Base-by-base conservation (phyloP, 306 rosid genomes). In the Lablab purpureus region DNA sequence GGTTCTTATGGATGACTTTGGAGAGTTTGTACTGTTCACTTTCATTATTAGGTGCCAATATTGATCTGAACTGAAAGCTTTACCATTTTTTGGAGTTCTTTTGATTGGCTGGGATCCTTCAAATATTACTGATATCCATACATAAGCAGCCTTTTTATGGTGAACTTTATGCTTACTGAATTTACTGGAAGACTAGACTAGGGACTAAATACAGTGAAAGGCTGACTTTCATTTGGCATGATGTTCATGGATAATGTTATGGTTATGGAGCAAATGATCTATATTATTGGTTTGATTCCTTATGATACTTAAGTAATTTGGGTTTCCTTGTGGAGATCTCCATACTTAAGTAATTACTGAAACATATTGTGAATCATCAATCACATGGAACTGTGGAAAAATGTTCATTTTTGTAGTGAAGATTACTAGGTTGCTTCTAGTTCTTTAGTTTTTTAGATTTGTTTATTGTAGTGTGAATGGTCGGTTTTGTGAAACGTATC, bases 1-100 rank as follows among this genome's bases (percentile, higher is more conserved):
- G 80, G 81, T 87, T 68, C 30, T 62, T 59, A 43, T 82, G 74
- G 74, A 79, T 12, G 77, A 79, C 76, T 74, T 50, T 73, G 60
- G 74, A 59, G 86, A 86, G 83, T 67, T 73, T 36, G 45, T 75
- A 63, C 70, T 50, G 69, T 28, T 37, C 37, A 45, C 52, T 66
- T 70, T 58, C 70, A 51, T 55, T 71, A 60, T 75, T 73, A 60
- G 92, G 87, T 77, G 81, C 63, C 77, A 75, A 76, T 30, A 67
- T 63, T 15, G 73, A 67, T 76, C 52, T 52, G 45, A 69, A 73
- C 65, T 66, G 76, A 76, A 76, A 55, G 71, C 27, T 46, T 78
- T 41, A 47, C 67, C 58, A 25, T 76, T 40, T 52, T 51, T 84
- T 62, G 74, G 83, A 74, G 83, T 72, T 64, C 19, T 59, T 62